Conservation (phyloP, 495 filamentous ascomycete species). For the Aspergillus asperescens region DNA sequence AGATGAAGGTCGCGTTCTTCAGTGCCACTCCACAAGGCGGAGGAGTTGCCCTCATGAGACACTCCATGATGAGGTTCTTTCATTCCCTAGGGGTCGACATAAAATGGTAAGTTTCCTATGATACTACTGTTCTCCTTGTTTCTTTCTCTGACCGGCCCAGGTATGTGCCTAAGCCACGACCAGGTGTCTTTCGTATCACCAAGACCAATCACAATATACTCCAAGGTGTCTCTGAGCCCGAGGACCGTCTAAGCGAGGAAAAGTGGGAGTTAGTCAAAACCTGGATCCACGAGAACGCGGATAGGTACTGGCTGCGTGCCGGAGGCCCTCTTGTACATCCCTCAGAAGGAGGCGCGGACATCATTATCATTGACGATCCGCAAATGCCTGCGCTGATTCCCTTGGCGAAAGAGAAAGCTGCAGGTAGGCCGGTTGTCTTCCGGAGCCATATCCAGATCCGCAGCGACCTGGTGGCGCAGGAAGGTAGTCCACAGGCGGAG, state of each 20-base stretch:
- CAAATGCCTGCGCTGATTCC: conserved; percentile 84
- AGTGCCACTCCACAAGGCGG: conserved; percentile 82
- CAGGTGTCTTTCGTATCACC: conserved; percentile 79
- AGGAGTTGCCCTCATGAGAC: conserved; percentile 84
- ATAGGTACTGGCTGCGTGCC: conserved; percentile 66
- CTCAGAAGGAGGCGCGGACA: conserved; percentile 69
- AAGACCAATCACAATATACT: conserved; percentile 93
- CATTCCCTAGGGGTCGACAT: conserved; percentile 61
- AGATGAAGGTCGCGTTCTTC: conserved; percentile 77
- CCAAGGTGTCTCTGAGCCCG: conserved; percentile 67
- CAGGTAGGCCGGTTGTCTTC: conserved; percentile 71
- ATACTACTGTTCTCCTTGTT: background rate
- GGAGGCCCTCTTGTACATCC: conserved; percentile 64
- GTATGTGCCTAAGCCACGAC: conserved; percentile 78
- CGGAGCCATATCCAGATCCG: conserved; percentile 83
- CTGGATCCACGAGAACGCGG: conserved; percentile 75
- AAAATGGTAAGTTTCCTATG: conserved; percentile 56
- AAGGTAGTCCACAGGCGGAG: conserved; percentile 63
- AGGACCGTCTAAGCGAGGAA: conserved; percentile 54
- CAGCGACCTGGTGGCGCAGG: conserved; percentile 59
- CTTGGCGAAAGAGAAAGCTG: conserved; percentile 64
- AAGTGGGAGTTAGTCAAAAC: conserved; percentile 57
- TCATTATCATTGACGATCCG: conserved; percentile 79
- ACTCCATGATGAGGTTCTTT: conserved; percentile 74
- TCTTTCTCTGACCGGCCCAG: conserved; percentile 23